Conservation (phyloP, 495 filamentous ascomycete species). For the Peziza echinospora region DNA sequence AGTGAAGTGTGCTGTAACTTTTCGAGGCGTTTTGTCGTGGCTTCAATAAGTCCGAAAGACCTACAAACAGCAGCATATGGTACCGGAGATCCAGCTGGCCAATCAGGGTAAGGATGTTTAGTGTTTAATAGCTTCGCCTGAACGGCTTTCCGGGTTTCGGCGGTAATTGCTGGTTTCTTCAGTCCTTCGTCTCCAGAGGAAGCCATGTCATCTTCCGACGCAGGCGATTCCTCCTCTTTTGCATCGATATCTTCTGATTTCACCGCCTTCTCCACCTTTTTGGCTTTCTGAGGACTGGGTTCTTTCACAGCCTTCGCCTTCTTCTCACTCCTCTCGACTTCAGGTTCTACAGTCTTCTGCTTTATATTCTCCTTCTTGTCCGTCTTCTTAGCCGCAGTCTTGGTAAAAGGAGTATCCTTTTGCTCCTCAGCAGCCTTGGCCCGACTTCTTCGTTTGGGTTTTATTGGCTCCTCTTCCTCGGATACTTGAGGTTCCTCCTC, state of each 20-base stretch:
- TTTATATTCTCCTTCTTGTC: constrained; percentile 22
- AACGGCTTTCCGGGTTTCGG: constrained; percentile 62
- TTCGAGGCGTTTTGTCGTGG: constrained; percentile 72
- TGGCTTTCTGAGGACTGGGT: constrained; percentile 14
- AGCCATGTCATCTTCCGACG: constrained; percentile 23
- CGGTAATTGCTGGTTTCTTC: constrained; percentile 50
- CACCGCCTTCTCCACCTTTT: constrained; percentile 23
- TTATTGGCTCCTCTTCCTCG: constrained; percentile 15
- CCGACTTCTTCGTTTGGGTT: constrained; percentile 4
- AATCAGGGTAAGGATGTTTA: constrained; percentile 74
- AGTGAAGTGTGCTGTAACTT: constrained; percentile 75
- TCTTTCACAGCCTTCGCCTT: constrained; percentile 17
- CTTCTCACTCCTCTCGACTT: constrained; percentile 10
- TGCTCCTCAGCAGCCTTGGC: constrained; percentile 22
- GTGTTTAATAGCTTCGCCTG: constrained; percentile 48
- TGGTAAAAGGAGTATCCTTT: constrained; percentile 7
- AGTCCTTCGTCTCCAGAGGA: constrained; percentile 26
- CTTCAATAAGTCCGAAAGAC: constrained; percentile 81
- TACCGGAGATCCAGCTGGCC: constrained; percentile 68
- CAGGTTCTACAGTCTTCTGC: constrained; percentile 29
- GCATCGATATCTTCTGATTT: constrained; percentile 24
- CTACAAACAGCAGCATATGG: constrained; percentile 89
- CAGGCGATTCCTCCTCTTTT: constrained; percentile 29
- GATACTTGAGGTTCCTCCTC: constrained; percentile 17
- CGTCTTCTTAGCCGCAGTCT: constrained; percentile 2